Evolutionary conservation across 805 yeast genomes (phyloP), one percentile per base, ranked within the genome.

Genomic region (Candida tammaniensis): DNA sequence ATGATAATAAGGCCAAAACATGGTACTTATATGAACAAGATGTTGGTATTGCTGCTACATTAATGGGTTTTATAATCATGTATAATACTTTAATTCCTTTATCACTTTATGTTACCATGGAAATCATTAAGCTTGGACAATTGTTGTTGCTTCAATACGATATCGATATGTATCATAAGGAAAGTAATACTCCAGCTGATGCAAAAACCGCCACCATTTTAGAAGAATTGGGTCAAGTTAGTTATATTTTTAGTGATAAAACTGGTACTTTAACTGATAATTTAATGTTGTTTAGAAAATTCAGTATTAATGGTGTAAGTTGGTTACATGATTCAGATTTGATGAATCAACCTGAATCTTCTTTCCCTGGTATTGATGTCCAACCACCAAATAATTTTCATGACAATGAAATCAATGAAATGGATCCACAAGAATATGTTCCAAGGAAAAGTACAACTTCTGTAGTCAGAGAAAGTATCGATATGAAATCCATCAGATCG

Each of bases 231-330:
- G 99, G 99, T 2, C 99, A 93, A 55, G 97, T 94, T 1, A 82
- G 95, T 31, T 89, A 91, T 53, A 74, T 93, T 3, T 93, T 93
- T 56, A 85, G 96, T 40, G 99, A 93, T 59, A 93, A 93, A 57
- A 93, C 98, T 0, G 99, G 99, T 7, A 93, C 99, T 0, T 70
- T 93, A 41, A 93, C 99, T 0, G 98, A 93, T 49, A 93, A 93
- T 54, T 64, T 81, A 48, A 93, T 93, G 99, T 64, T 91, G 17
- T 93, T 93, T 57, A 72, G 96, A 29, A 89, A 89, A 52, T 75
- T 91, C 46, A 78, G 94, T 7, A 81, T 93, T 4, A 82, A 84
- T 34, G 99, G 99, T 2, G 72, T 82, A 3, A 78, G 95, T 4
- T 93, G 96, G 96, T 52, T 79, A 7, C 98, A 93, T 57, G 88